Conservation (phyloP, 2,329 filamentous ascomycete species). For the Venturiaceae sp. region DNA sequence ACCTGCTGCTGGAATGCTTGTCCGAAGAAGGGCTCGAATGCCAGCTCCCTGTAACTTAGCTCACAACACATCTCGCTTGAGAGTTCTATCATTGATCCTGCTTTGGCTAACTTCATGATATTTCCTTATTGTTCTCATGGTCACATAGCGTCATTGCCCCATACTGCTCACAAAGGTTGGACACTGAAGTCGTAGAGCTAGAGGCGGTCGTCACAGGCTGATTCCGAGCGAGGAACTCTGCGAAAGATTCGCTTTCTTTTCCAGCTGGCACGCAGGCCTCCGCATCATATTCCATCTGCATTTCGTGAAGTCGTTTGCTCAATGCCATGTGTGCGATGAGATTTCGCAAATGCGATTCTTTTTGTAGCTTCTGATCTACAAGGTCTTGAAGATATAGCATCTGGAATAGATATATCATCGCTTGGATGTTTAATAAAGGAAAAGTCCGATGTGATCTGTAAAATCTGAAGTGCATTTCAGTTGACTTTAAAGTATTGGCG, state of each 20-base stretch:
- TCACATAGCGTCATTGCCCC: no score
- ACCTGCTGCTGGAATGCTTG: slow-evolving; percentile 11
- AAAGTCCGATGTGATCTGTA: slow-evolving; percentile 7
- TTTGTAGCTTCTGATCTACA: slow-evolving; percentile 12
- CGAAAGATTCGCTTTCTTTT: no score
- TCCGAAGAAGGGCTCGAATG: slow-evolving; percentile 11
- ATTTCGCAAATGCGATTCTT: slow-evolving; percentile 12
- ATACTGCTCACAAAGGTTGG: no score
- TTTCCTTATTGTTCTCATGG: no score
- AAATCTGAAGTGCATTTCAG: not conserved
- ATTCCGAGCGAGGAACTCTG: no score
- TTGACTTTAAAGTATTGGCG: not conserved
- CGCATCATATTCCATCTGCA: slow-evolving; percentile 12
- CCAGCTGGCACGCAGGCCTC: no score
- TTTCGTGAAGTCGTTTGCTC: slow-evolving; percentile 12
- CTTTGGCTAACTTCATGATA: no score
- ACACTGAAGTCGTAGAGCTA: no score
- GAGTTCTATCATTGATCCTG: no score
- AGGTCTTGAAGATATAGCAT: slow-evolving; percentile 14
- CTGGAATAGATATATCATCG: slow-evolving; percentile 11
- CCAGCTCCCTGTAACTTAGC: slow-evolving; percentile 10
- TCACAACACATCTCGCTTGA: slow-evolving; percentile 11
- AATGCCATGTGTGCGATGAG: slow-evolving; percentile 11
- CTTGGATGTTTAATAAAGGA: slow-evolving; percentile 7
- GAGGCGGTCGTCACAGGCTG: no score